Evolutionary conservation across 371 early-diverging fungal species (phyloP), one percentile per base, ranked within the genome.

Genomic region (Apophysomyces sp.): DNA sequence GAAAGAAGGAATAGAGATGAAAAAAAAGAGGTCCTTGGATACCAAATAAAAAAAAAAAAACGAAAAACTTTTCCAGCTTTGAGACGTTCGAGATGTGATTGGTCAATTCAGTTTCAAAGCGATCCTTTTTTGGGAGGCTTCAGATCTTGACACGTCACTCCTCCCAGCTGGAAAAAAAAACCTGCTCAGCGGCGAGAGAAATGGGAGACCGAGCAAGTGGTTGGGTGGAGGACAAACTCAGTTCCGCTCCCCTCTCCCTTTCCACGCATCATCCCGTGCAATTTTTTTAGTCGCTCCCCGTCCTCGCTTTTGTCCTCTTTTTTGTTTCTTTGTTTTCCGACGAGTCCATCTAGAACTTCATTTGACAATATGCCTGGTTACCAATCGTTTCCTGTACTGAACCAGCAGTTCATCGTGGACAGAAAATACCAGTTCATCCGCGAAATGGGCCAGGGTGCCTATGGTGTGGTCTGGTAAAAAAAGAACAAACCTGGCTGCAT

Each of bases 391-490:
- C 84, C 86, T 29, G 88, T 86, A n/a, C 71, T 88, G 29, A 86
- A 86, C 40, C 85, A 89, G 61, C 85, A 85, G 61, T 89, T 89
- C 73, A 81, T 86, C 63, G 86, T 90, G 40, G 89, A 89, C 68
- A 78, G 69, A 67, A 88, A 88, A 63, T 97, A 92, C 72, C 84
- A 86, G 65, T 85, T 95, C 66, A 81, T 92, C 60, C 84, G 94
- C 49, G 92, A 95, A 69, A 84, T 96, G 74, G 96, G 96, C 44
- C 92, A 92, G 69, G 97, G 97, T 34, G 96, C 97, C 21, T 96
- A 96, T 72, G 97, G 70, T 37, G 66, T 69, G 36, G 69, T 69
- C 15, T 69, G 69, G 69, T 69, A 69, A 61, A 8, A 39, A 24
- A 16, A 5, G 21, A 4, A 21, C 30, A 26, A 13, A 34, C 8